Conservation (phyloP, 179 eudicot genomes). For the Silene coronaria region DNA sequence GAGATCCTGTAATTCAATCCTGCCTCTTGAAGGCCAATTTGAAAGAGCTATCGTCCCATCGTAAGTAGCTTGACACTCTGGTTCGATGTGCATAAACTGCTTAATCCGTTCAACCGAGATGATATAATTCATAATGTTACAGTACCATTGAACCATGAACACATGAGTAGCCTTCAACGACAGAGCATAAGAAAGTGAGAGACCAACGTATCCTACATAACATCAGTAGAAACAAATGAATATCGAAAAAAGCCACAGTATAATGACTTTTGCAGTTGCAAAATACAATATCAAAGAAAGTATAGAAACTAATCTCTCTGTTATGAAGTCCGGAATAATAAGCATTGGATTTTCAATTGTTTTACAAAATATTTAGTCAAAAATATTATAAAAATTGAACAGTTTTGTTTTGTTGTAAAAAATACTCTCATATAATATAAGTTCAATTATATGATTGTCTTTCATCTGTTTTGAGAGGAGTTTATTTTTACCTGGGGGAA, state of each 20-base stretch:
- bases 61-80: conserved; percentile 51
- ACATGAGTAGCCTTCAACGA: conserved; percentile 46
- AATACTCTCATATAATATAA: no score
- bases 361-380: no score
- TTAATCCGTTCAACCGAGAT: conserved; percentile 68
- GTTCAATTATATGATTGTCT: no score
- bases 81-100: conserved; percentile 62
- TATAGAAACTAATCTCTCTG: background rate
- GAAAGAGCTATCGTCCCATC: conserved; percentile 47
- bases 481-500: conserved; percentile 46
- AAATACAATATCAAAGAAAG: background rate
- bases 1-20: conserved; percentile 47
- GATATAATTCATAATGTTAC: conserved; percentile 48
- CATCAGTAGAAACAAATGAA: background rate
- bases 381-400: no score
- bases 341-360: no score
- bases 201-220: conserved; percentile 58
- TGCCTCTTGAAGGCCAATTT: conserved; percentile 69
- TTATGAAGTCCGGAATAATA: no score
- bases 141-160: conserved; percentile 54
- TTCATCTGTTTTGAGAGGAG: background rate
- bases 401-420: no score
- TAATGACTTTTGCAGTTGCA: background rate
- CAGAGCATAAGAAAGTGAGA: conserved; percentile 70
- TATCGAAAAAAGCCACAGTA: background rate